Evolutionary conservation across 805 yeast species (phyloP), one percentile per base, ranked within the genome.

Genomic region (Zygotorulaspora chibaensis): DNA sequence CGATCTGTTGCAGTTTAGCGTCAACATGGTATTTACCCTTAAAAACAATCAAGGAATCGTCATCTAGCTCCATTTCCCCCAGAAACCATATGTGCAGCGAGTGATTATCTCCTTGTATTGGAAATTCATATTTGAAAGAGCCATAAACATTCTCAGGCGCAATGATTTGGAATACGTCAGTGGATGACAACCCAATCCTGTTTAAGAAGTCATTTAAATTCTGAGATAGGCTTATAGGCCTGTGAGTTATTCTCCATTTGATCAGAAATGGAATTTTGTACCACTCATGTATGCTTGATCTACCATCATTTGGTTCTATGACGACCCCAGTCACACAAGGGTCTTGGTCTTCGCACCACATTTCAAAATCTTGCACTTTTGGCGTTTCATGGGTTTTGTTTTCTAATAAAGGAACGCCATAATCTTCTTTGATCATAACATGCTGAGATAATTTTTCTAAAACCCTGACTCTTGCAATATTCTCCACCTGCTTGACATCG

Each of bases 301-400:
- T 47, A 12, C 35, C 37, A n/a, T 48, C 47, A 16, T 52, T 41
- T 16, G 60, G 59, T 28, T 44, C 55, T 3, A 62, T 38, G 8
- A 51, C 43, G 8, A 62, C 25, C 12, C 66, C 67, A 27, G 54
- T 56, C 7, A 64, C 51, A 29, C 63, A 57, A 4, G 63, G 62
- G 26, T 58, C 59, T 37, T 55, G 58, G 34, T 64, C 66, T 38
- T 63, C 62, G 33, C 62, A 54, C 69, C 67, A 63, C 23, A 65
- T 48, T 17, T 52, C 48, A 30, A 62, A 58, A 11, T 56, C 52
- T 28, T 50, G 47, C 11, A 56, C 46, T 37, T 43, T 41, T 5
- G 59, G 61, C 1, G 58, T 50, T n/a, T 41, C 44, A 10, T 47
- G 49, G n/a, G 44, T 43, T 20, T 57, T 49, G 12, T 47, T 40